Percentiles rank a stretch among this genome's conserved stretches.
Conservation (phyloP, 2,329 filamentous ascomycete species). For the Aspergillus fumigatus region DNA sequence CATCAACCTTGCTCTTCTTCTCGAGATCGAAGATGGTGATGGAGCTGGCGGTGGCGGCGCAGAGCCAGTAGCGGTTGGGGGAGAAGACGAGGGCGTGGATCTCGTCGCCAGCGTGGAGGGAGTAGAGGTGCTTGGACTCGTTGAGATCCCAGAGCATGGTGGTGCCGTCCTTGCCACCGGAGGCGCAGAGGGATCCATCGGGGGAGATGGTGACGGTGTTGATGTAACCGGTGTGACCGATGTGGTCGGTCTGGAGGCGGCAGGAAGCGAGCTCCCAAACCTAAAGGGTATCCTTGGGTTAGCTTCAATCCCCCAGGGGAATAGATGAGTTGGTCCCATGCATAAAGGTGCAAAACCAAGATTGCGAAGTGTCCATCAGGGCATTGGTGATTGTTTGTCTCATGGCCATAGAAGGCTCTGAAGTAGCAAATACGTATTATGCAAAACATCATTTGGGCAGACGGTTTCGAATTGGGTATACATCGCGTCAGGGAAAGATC, state of each 20-base stretch:
- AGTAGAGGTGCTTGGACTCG: constrained; percentile 99
- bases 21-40: constrained; percentile 99
- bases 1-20: constrained; percentile 99
- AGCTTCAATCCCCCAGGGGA: constrained; percentile 11
- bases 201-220: constrained; percentile 99
- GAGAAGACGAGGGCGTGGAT: constrained; percentile 99
- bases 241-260: constrained; percentile 99
- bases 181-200: constrained; percentile 97
- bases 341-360: constrained; percentile 8
- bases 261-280: constrained; percentile 99
- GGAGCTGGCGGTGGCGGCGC: constrained; percentile 91
- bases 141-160: constrained; percentile 99
- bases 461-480: constrained; percentile 8
- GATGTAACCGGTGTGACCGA: constrained; percentile 98
- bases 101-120: constrained; percentile 97
- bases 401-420: constrained; percentile 91
- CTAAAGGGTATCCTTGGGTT: constrained; percentile 46
- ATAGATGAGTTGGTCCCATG: constrained; percentile 2
- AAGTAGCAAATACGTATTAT: constrained; percentile 99
- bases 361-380: constrained; percentile 34
- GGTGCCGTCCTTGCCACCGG: constrained; percentile 98
- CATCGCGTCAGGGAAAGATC: neutral
- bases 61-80: constrained; percentile 99
- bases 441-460: constrained; percentile 79
- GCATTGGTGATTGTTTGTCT: constrained; percentile 87